Conservation (phyloP, 805 yeast genomes). For the Maudiozyma serrabonitensis region DNA sequence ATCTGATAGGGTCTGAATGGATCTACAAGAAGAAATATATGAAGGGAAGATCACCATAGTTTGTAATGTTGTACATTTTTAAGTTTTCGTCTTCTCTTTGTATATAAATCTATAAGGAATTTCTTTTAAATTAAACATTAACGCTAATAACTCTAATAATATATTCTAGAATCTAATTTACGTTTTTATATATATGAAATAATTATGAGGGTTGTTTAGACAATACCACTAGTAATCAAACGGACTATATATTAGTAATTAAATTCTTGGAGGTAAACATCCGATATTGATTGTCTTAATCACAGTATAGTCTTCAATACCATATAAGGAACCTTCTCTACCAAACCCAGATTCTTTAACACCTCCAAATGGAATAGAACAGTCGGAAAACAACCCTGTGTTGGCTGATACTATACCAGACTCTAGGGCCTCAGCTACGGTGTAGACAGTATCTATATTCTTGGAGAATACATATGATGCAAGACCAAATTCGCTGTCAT, state of each 20-base stretch:
- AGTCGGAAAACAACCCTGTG: slow-evolving; percentile 48
- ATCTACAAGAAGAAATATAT: slow-evolving; percentile 61
- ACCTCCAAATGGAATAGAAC: slow-evolving; percentile 54
- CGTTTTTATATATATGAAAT: not conserved
- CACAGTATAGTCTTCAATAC: slow-evolving; percentile 51
- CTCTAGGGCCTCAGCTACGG: slow-evolving; percentile 48
- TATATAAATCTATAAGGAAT: too few relatives aligned
- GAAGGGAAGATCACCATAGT: slow-evolving; percentile 9
- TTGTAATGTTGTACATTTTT: not conserved
- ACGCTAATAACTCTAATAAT: not conserved
- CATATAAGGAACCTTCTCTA: slow-evolving; percentile 56
- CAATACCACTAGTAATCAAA: too few relatives aligned
- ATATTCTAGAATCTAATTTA: not conserved
- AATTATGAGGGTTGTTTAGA: too few relatives aligned
- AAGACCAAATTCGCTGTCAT: slow-evolving; percentile 46
- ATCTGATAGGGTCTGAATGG: slow-evolving; percentile 63
- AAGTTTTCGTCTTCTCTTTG: too few relatives aligned
- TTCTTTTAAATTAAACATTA: not conserved
- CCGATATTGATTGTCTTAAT: slow-evolving; percentile 46
- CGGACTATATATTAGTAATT: not conserved
- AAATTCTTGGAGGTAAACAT: slow-evolving; percentile 9
- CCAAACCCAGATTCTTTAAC: slow-evolving; percentile 61
- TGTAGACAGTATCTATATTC: slow-evolving; percentile 40
- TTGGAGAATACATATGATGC: slow-evolving; percentile 52
- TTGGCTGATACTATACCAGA: slow-evolving; percentile 59